These are phyloP conservation scores for Rubus parviflorus DNA, from an alignment of 306 rosid genomes.

Conservation along the genomic window DNA sequence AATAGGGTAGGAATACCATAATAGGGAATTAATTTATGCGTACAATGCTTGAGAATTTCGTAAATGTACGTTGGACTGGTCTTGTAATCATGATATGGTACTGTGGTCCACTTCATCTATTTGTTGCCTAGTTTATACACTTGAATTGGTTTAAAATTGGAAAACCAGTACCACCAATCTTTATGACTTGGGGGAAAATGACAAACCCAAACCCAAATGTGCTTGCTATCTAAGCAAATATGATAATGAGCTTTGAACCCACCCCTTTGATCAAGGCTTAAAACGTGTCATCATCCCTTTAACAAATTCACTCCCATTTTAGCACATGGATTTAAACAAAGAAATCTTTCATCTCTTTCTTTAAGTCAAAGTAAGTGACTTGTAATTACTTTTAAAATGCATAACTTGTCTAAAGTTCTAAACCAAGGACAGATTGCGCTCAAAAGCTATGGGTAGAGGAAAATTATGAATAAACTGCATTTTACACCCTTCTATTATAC, in stretches of 20 bases:
- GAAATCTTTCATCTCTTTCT: background rate
- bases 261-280: constrained; percentile 15
- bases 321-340: constrained; percentile 13
- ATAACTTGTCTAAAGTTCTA: background rate
- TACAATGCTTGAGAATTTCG: background rate
- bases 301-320: background rate
- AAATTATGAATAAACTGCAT: background rate
- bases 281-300: background rate
- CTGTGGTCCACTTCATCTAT: constrained; percentile 15
- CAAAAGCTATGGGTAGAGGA: background rate
- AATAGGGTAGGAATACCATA: background rate
- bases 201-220: constrained; percentile 4
- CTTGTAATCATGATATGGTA: background rate
- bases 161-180: constrained; percentile 6
- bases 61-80: background rate
- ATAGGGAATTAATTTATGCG: too few relatives aligned
- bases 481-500: background rate
- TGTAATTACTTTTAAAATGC: background rate
- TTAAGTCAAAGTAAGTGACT: constrained; percentile 43
- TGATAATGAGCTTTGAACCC: constrained; percentile 18
- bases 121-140: background rate
- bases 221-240: constrained; percentile 7
- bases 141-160: constrained; percentile 17
- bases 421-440: background rate
- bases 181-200: constrained; percentile 16